Base-by-base conservation (phyloP, 257 asterid genomes). In the Solanum chilense region DNA sequence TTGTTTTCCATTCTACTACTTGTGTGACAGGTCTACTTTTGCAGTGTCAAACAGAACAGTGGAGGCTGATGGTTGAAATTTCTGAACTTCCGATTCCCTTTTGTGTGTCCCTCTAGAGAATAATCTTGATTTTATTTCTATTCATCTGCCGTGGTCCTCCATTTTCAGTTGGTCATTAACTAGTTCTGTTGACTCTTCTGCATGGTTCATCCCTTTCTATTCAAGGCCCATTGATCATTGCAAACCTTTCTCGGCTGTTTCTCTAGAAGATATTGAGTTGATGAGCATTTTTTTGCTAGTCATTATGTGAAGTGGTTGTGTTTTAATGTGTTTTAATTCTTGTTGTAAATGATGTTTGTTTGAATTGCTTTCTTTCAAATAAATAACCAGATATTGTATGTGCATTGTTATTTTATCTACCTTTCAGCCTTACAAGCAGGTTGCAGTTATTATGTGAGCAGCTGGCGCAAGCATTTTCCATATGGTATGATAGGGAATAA, bases 401-500 rank as follows among this genome's bases (percentile, higher is more conserved):
- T 89, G 90, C 86, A 89, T 76, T 90, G 85, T 89, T 88, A 87
- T 88, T 88, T 87, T 86, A 88, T 90, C 90, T 90, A 73, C 74
- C 91, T 92, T 92, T 91, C 93, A 92, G 94, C 89, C 66, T 86
- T 86, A 89, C 85, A 88, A 90, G 94, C 94, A 91, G 91, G 88
- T 84, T 91, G 98, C 91, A 87, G 92, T 93, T 89, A 85, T 23
- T 88, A 86, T 90, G 89, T 91, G 88, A 47, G 68, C 82, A 75
- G 98, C 95, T 90, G 95, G 94, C 86, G 90, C 92, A 91, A 91
- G 87, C 88, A 37, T 80, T 75, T 86, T 91, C 81, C 88, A 90
- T 93, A 94, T 95, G 96, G 95, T 93, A 93, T 92, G 98, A 84
- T 87, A 86, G 93, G 93, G 95, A 88, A 88, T 86, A 88, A 88